Conservation (phyloP, 176 grass and related monocot species). For the Juncus effusus region DNA sequence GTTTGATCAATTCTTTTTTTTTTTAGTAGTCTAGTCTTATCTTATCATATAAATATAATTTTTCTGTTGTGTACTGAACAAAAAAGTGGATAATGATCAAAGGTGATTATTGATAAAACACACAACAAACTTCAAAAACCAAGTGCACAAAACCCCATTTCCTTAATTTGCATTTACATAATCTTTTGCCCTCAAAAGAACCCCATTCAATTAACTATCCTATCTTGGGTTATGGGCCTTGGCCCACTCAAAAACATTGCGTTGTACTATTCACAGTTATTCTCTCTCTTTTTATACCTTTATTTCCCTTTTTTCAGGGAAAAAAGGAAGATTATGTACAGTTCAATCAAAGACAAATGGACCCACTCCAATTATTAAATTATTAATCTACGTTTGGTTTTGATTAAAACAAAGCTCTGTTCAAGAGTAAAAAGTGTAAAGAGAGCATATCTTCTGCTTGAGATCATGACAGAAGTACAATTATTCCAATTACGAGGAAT, state of each 20-base stretch:
- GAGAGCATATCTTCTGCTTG: background rate
- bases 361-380: slow-evolving; percentile 3
- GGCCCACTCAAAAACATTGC: slow-evolving; percentile 13
- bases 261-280: background rate
- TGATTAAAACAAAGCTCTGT: background rate
- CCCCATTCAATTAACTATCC: slow-evolving; percentile 4
- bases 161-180: background rate
- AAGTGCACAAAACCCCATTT: background rate
- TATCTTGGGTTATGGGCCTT: slow-evolving; percentile 8
- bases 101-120: background rate
- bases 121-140: slow-evolving; percentile 11
- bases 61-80: no score
- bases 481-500: slow-evolving; percentile 10
- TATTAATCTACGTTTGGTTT: background rate
- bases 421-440: slow-evolving; percentile 13
- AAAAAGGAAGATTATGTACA: slow-evolving; percentile 4
- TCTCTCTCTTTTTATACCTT: slow-evolving; percentile 10
- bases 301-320: slow-evolving; percentile 1
- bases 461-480: slow-evolving; percentile 12
- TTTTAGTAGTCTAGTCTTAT: no score
- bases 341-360: slow-evolving; percentile 15
- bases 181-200: background rate
- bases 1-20: no score
- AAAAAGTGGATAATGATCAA: no score
- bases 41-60: no score